Base-by-base conservation (phyloP, 495 filamentous ascomycete genomes). In the Penicillium longicatenatum region DNA sequence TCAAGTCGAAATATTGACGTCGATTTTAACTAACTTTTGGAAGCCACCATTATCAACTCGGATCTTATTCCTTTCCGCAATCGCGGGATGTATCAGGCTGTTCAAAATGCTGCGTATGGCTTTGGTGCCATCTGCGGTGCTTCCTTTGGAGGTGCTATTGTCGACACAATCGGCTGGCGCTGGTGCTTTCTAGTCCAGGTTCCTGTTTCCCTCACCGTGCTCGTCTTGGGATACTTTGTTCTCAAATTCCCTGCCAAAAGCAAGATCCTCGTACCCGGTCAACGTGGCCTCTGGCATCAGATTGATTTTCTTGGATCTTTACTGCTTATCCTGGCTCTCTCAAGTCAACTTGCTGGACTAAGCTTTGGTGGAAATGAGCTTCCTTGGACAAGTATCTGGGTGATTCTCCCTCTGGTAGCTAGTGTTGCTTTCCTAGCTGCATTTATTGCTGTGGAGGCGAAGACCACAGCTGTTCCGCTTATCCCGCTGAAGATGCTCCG, bases 41-140 rank as follows among this genome's bases (percentile, higher is more conserved):
- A 51, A 82, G 83, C 84, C 1, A 87, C 85, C 0, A 86, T 87
- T 49, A 78, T 88, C 52, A 87, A 87, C 59, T 86, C 83, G 2
- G 84, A 87, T 62, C 79, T 88, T 62, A 86, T 88, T 37, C 84
- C 84, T 0, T 84, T 86, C 61, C 72, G 78, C n/a, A 78, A 76
- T 24, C 73, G 84, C 11, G 84, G 84, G 1, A 87, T 87, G 81
- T 87, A 86, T 57, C 84, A 88, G 54, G 84, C 83, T 0, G 62
- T 82, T 21, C 84, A 86, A 59, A 88, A 88, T 46, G 83, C 75
- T 12, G 74, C 86, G 19, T 79, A 84, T 62, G 85, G 84, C 0
- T 86, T 87, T 48, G 86, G 86, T 10, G 77, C 85, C n/a, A 84
- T 83, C 52, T 73, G 86, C 22, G 86, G 87, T 16, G 87, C 86